Evolutionary conservation across 2,329 filamentous ascomycete genomes (phyloP), one percentile per base, ranked within the genome.

Genomic region (Colletotrichum nymphaeae): DNA sequence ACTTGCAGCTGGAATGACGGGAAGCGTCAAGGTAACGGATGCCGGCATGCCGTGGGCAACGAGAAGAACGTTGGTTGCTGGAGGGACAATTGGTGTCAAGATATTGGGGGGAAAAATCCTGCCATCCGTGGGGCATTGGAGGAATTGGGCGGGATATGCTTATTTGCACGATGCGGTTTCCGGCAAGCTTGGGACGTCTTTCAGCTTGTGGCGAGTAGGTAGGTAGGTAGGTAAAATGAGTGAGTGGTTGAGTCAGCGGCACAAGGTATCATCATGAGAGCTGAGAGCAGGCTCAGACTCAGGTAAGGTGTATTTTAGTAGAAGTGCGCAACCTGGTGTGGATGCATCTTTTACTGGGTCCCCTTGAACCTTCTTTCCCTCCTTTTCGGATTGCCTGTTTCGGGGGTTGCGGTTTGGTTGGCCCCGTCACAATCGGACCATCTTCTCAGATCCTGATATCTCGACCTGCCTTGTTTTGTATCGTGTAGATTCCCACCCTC

Each of bases 1-100:
- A 37, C 63, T 42, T 24, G 42, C 37, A 67, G 68, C 22, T 56
- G 49, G 52, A 65, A 56, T 65, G 30, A 49, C 26, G 42, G 42
- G 42, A 49, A n/a, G 42, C 16, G 42, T 19, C 42, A 49, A 49
- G 19, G 37, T 16, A 19, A 42, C 37, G 37, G 37, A 42, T 42
- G 16, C 37, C 16, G 37, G 37, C 37, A 42, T 42, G 37, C 37
- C 37, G 37, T 42, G 37, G 37, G 37, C 37, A 19, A 19, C 37
- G 7, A 42, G 37, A 42, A 42, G 37, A 42, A 42, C 37, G 16
- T 42, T 42, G 37, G 37, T 42, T 42, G 37, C 37, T 19, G 6
- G 37, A 42, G 37, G 16, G 37, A 35, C 32, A 12, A 12, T 12
- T 35, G 32, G 32, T 5, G 4, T 35, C 9, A 35, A 35, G 11